These are phyloP conservation scores for Pseudisothecium myosuroides DNA, from an alignment of 225 moss, liverwort and hornwort genomes.

Conservation along the genomic window DNA sequence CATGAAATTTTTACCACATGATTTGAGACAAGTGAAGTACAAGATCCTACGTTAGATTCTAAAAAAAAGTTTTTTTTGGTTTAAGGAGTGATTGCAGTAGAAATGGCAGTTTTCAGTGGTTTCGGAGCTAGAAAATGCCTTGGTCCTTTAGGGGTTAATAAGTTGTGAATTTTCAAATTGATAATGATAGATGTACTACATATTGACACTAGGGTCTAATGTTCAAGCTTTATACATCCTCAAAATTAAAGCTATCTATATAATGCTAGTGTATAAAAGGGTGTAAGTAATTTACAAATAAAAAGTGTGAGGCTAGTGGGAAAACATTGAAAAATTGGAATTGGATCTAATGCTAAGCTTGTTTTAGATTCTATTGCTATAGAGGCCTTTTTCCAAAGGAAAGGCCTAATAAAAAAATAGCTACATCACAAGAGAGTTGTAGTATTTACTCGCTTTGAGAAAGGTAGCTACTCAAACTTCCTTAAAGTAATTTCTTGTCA, in stretches of 20 bases:
- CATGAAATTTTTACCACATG: too few species aligned
- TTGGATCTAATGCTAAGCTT: too few species aligned
- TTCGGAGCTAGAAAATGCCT: too few species aligned
- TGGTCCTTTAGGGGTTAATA: too few species aligned
- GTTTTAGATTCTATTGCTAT: too few species aligned
- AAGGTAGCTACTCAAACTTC: not conserved
- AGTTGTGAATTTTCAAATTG: not conserved
- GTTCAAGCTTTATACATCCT: not conserved
- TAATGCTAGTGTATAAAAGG: not conserved
- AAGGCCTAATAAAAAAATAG: not conserved
- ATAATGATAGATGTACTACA: not conserved
- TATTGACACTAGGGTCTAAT: not conserved
- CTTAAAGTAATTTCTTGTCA: not conserved
- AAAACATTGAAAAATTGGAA: not conserved
- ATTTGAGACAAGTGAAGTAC: too few species aligned
- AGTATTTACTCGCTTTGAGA: rapidly evolving
- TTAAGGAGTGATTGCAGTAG: too few species aligned
- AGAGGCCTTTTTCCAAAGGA: not conserved
- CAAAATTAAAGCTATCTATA: not conserved
- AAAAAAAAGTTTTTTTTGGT: too few species aligned
- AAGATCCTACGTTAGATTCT: too few species aligned
- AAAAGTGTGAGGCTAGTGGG: not conserved
- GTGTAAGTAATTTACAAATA: not conserved
- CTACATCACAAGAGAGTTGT: not conserved
- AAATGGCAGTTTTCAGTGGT: too few species aligned